phyloP scores from a whole-genome alignment of 345 rosid genomes.

The Eutrema japonicum region DNA sequence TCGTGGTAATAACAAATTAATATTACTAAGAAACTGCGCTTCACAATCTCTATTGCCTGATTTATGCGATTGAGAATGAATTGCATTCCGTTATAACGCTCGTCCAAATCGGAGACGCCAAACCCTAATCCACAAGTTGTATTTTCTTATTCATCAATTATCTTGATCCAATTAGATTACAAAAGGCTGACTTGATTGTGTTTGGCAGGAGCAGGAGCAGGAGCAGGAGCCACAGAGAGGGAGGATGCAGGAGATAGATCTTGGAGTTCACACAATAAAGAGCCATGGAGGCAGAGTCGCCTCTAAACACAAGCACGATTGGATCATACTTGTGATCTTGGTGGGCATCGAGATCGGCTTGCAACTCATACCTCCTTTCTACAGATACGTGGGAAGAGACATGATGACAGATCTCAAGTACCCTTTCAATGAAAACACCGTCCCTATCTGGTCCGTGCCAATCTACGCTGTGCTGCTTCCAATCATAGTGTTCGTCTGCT shows the following conservation, averaged over 20 bases:
- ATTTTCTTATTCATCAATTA: not conserved
- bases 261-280: constrained; percentile 53
- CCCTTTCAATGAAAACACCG: constrained; percentile 67
- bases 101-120: constrained; percentile 8
- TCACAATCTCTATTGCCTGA: not conserved
- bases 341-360: constrained; percentile 49
- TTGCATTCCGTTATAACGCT: constrained; percentile 31
- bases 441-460: constrained; percentile 82
- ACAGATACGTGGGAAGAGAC: constrained; percentile 73
- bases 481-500: constrained; percentile 50
- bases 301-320: constrained; percentile 63
- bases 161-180: not conserved
- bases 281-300: constrained; percentile 72
- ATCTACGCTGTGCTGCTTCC: constrained; percentile 68
- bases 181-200: not conserved
- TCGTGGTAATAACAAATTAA: not conserved
- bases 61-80: constrained; percentile 12
- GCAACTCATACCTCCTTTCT: constrained; percentile 65
- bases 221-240: constrained; percentile 35
- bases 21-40: not conserved
- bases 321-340: constrained; percentile 73
- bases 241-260: constrained; percentile 56
- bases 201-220: constrained; percentile 23
- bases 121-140: constrained; percentile 27
- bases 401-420: constrained; percentile 84